Conservation (phyloP, 108 stramenopile species). For the Conticribra weissflogii region DNA sequence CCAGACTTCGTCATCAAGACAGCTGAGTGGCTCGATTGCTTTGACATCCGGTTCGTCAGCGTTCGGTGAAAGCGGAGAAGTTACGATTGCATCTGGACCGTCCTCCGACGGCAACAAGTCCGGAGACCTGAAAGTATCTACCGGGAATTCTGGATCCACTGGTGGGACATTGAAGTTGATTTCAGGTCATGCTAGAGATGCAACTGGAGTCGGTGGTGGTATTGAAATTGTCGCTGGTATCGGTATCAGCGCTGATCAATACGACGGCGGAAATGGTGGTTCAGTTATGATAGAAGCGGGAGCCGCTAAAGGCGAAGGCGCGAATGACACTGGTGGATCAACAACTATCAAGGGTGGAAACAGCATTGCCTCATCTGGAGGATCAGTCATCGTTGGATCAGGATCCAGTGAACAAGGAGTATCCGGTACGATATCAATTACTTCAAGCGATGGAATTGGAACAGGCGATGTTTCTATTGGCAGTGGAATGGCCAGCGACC, state of each 20-base stretch:
- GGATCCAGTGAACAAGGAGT: conserved; percentile 18
- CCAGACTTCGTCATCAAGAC: conserved; percentile 19
- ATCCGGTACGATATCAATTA: conserved; percentile 11
- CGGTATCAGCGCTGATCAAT: conserved; percentile 1
- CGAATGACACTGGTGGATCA: conserved; percentile 22
- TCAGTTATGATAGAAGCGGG: conserved; percentile 15
- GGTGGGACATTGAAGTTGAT: conserved; percentile 16
- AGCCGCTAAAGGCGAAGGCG: conserved; percentile 1
- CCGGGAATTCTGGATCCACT: conserved; percentile 15
- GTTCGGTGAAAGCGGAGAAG: conserved; percentile 1
- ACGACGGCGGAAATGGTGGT: conserved; percentile 11
- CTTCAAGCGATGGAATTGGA: conserved; percentile 2
- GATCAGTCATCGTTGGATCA: conserved; percentile 5
- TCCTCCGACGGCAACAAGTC: conserved; percentile 23
- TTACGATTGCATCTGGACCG: conserved; percentile 14
- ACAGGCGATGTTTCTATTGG: conserved; percentile 25
- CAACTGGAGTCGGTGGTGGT: conserved; percentile 9
- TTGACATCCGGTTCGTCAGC: conserved; percentile 24
- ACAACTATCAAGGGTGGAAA: conserved; percentile 11
- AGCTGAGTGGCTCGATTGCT: conserved; percentile 12
- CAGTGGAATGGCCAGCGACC: conserved; percentile 25
- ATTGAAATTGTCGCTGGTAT: conserved; percentile 25
- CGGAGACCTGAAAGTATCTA: conserved; percentile 15
- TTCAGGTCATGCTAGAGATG: conserved; percentile 14
- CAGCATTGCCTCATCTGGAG: conserved; percentile 14